Evolutionary conservation across 768 basidiomycete genomes (phyloP).

Genomic region (Phanerochaete sordida): DNA sequence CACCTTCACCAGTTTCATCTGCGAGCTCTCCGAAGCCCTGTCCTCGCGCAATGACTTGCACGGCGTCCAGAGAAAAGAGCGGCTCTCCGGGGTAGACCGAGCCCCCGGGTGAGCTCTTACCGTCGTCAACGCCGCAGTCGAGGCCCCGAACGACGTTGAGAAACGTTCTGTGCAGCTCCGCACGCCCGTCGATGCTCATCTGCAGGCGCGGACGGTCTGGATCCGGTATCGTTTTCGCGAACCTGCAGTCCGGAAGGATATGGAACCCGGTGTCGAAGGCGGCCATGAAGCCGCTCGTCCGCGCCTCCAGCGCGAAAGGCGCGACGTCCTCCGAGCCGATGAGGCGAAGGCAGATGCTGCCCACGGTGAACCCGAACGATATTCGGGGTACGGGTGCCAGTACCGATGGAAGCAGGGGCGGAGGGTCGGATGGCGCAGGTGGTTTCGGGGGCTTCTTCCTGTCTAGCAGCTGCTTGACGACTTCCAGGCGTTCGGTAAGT

Average conservation of each 20-base stretch:
- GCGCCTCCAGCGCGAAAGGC: constrained; percentile 52
- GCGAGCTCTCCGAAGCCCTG: constrained; percentile 47
- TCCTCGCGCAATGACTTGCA: constrained; percentile 45
- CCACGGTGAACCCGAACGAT: constrained; percentile 44
- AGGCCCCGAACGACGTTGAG: constrained; percentile 36
- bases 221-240: constrained; percentile 14
- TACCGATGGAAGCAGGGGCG: constrained; percentile 22
- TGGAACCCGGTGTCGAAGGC: constrained; percentile 41
- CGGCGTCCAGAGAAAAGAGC: constrained; percentile 53
- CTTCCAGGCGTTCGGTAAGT: constrained; percentile 51
- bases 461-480: constrained; percentile 40
- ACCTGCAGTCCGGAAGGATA: constrained; percentile 20
- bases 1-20: constrained; percentile 37
- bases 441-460: constrained; percentile 19
- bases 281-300: constrained; percentile 48
- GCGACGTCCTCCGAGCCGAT: constrained; percentile 38
- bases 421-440: constrained; percentile 10
- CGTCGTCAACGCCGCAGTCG: not conserved
- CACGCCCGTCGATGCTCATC: constrained; percentile 39
- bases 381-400: constrained; percentile 47
- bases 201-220: constrained; percentile 41
- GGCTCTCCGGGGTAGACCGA: constrained; percentile 22
- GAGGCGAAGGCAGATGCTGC: constrained; percentile 47
- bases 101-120: not conserved
- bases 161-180: constrained; percentile 49